A percentile compares a stretch with the other conserved stretches of the same genome.
phyloP scores from a whole-genome alignment of 2,329 filamentous ascomycete species.

The Zymoseptoria pseudotritici region DNA sequence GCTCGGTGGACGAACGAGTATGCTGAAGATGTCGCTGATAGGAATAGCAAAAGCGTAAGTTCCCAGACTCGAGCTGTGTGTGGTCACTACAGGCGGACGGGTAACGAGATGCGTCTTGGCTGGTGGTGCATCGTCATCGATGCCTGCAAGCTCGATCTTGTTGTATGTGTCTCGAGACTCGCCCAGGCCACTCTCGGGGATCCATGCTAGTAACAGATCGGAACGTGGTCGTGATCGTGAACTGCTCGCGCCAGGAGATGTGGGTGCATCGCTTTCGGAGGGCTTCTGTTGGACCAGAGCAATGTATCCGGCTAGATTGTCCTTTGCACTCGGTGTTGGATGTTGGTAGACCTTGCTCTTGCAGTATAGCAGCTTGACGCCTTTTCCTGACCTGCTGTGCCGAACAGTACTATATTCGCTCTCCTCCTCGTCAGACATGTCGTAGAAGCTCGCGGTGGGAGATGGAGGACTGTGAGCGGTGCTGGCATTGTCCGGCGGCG shows the following conservation, averaged over 20 bases:
- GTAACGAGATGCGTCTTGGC: constrained; percentile 86
- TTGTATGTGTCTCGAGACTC: constrained; percentile 77
- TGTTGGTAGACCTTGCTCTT: constrained; percentile 99
- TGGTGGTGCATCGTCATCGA: constrained; percentile 70
- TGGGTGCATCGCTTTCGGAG: constrained; percentile 22
- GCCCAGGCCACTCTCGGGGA: constrained; percentile 81
- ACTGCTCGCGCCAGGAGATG: constrained; percentile 16
- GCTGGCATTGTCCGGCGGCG: constrained; percentile 6
- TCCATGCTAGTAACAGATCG: constrained; percentile 82
- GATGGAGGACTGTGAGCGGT: constrained; percentile 47
- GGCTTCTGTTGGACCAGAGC: constrained; percentile 86
- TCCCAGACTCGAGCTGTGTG: constrained; percentile 62
- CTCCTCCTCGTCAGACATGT: constrained; percentile 93
- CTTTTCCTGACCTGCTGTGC: constrained; percentile 65
- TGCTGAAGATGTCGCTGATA: constrained; percentile 79
- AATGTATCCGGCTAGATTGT: constrained; percentile 92
- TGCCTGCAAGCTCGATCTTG: constrained; percentile 85
- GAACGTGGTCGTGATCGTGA: constrained; percentile 45
- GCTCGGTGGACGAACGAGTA: constrained; percentile 84
- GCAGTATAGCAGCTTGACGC: constrained; percentile 87
- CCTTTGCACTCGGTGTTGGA: constrained; percentile 83
- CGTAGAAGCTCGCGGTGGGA: constrained; percentile 83
- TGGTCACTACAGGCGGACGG: constrained; percentile 77
- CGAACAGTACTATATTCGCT: constrained; percentile 91
- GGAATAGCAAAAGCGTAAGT: constrained; percentile 89